A percentile compares a stretch with the other conserved stretches of the same genome.
Conservation (phyloP, 495 filamentous ascomycete genomes). For the Filosporella fistucella region DNA sequence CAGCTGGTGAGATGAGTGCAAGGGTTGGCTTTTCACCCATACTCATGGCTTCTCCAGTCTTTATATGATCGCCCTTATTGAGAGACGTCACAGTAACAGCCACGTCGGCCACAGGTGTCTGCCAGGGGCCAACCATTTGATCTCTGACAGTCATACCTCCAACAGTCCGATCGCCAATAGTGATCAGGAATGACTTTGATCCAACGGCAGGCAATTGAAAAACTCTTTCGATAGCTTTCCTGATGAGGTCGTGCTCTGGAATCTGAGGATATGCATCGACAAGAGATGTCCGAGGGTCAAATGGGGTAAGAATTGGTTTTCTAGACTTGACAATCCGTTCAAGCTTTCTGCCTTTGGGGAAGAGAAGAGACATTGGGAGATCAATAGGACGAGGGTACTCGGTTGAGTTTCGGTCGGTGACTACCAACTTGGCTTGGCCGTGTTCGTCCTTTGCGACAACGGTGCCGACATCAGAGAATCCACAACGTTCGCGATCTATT, state of each 20-base stretch:
- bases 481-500: constrained; percentile 76
- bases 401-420: constrained; percentile 76
- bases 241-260: constrained; percentile 61
- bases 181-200: constrained; percentile 95
- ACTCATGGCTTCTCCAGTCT: constrained; percentile 90
- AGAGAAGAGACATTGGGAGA: constrained; percentile 84
- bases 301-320: constrained; percentile 60
- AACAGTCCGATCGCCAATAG: constrained; percentile 89
- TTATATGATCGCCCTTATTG: constrained; percentile 49
- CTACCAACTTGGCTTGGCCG: constrained; percentile 64
- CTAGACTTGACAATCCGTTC: constrained; percentile 72
- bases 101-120: constrained; percentile 91
- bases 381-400: constrained; percentile 80
- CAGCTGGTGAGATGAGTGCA: constrained; percentile 84
- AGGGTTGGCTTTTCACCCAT: constrained; percentile 93
- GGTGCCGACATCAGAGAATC: constrained; percentile 87
- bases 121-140: constrained; percentile 96
- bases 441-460: constrained; percentile 59
- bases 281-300: constrained; percentile 55
- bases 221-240: constrained; percentile 73
- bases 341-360: constrained; percentile 86
- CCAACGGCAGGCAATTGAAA: constrained; percentile 83
- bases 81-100: constrained; percentile 86
- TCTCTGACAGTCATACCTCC: constrained; percentile 85
- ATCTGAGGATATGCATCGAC: constrained; percentile 35